Evolutionary conservation across 495 filamentous ascomycete species (phyloP).

Genomic region (Aspergillus funiculosus): DNA sequence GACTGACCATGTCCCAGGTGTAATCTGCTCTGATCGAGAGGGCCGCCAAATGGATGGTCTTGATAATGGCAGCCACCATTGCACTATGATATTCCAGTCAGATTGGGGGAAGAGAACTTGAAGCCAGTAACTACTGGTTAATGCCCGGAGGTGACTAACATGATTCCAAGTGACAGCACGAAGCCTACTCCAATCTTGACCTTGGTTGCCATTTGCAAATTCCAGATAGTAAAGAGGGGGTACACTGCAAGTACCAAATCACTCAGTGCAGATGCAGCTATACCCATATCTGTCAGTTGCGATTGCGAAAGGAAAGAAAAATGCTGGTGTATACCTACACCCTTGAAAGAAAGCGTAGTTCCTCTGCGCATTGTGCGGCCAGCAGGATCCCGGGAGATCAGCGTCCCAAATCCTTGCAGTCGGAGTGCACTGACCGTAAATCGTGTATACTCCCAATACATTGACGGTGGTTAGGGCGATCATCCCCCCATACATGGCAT

Average conservation of each 20-base stretch:
- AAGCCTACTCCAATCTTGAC: slow-evolving; percentile 10
- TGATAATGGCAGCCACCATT: slow-evolving; percentile 16
- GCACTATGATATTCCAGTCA: slow-evolving; percentile 3
- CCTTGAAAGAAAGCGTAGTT: slow-evolving; percentile 14
- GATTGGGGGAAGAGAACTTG: background rate
- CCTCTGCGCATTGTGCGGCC: slow-evolving; percentile 7
- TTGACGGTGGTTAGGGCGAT: slow-evolving; percentile 5
- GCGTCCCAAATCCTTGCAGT: slow-evolving; percentile 7
- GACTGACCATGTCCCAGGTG: slow-evolving; percentile 7
- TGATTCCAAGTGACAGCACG: slow-evolving; percentile 13
- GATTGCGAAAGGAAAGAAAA: background rate
- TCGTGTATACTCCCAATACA: slow-evolving; percentile 6
- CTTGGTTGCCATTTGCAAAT: slow-evolving; percentile 10
- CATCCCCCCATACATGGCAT: slow-evolving; percentile 4
- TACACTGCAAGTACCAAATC: slow-evolving; percentile 13
- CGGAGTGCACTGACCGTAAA: slow-evolving; percentile 13
- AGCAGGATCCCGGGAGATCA: slow-evolving; percentile 5
- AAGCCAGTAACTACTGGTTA: background rate
- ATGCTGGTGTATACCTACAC: background rate
- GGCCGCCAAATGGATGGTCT: slow-evolving; percentile 9
- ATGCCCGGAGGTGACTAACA: slow-evolving; percentile 1
- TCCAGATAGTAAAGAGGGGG: slow-evolving; percentile 11
- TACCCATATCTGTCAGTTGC: background rate
- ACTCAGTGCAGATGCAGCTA: slow-evolving; percentile 9
- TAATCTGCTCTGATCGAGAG: slow-evolving; percentile 2